Conservation (phyloP, 2,329 filamentous ascomycete genomes). For the Eutypella sp. region DNA sequence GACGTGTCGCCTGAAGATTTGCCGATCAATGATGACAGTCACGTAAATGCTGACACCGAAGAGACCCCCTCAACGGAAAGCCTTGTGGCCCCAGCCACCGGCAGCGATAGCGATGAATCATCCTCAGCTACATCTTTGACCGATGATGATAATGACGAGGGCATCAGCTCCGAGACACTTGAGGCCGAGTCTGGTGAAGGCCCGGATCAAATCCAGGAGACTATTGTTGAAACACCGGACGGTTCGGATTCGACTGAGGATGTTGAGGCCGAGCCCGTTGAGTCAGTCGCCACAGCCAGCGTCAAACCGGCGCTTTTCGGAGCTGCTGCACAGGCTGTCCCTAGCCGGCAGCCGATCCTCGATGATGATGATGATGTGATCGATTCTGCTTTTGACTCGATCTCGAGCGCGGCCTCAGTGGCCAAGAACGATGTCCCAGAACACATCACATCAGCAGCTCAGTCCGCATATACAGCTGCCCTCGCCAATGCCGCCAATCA, state of each 20-base stretch:
- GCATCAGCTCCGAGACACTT: conserved; percentile 18
- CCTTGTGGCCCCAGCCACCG: conserved; percentile 15
- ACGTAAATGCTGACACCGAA: conserved; percentile 14
- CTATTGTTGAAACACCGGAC: conserved; percentile 25
- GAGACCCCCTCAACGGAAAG: conserved; percentile 17
- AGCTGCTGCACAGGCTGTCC: conserved; percentile 45
- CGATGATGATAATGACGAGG: conserved; percentile 16
- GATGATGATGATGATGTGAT: conserved; percentile 46
- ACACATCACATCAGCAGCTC: conserved; percentile 39
- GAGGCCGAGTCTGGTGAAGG: conserved; percentile 24
- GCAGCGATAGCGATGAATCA: conserved; percentile 15
- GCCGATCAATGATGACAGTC: conserved; percentile 13
- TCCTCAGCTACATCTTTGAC: conserved; percentile 14
- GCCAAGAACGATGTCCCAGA: conserved; percentile 31
- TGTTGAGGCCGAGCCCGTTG: conserved; percentile 10
- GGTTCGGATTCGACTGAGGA: conserved; percentile 8
- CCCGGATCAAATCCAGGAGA: conserved; percentile 29
- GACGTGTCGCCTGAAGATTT: conserved; percentile 26
- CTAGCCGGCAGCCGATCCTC: conserved; percentile 43
- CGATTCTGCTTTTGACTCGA: conserved; percentile 31
- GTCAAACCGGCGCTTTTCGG: conserved; percentile 47
- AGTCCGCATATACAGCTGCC: conserved; percentile 60
- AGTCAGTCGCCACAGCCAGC: conserved; percentile 19
- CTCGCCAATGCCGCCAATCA: conserved; percentile 61
- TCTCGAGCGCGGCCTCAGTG: conserved; percentile 28